A percentile compares a stretch with the other conserved stretches of the same genome.
Evolutionary conservation across 108 stramenopile species (phyloP).

Genomic region (Skeletonema marinoi): DNA sequence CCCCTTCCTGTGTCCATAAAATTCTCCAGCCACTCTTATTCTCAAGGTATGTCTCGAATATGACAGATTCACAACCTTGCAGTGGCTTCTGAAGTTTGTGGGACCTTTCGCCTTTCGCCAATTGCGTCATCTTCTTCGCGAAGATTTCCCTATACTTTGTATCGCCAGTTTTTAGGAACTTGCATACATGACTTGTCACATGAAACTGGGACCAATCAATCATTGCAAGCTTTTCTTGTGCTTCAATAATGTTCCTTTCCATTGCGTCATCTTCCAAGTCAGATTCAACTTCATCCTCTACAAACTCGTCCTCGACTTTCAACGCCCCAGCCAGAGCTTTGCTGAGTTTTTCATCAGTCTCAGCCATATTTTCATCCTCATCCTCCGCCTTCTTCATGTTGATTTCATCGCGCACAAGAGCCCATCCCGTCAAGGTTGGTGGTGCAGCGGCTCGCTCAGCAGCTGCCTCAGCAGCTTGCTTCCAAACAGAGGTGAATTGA

Average conservation of each 20-base stretch:
- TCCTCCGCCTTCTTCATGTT: constrained; percentile 14
- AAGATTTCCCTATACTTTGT: constrained; percentile 52
- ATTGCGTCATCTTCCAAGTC: not conserved
- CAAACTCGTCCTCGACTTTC: not conserved
- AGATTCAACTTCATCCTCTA: not conserved
- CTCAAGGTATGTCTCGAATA: constrained; percentile 63
- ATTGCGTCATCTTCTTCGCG: constrained; percentile 41
- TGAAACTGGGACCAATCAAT: constrained; percentile 29
- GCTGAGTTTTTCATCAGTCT: constrained; percentile 22
- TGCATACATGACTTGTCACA: constrained; percentile 42
- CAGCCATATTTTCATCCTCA: constrained; percentile 11
- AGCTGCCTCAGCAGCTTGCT: not conserved
- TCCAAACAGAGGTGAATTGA: constrained; percentile 17
- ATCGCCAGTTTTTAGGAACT: constrained; percentile 54
- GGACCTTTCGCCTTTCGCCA: constrained; percentile 47
- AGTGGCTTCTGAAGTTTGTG: constrained; percentile 53
- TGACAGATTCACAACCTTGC: constrained; percentile 44
- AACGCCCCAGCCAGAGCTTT: constrained; percentile 18
- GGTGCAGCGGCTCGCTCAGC: not conserved
- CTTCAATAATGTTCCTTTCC: not conserved
- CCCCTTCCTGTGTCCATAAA: constrained; percentile 41
- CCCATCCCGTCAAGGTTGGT: constrained; percentile 7
- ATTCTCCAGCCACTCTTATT: constrained; percentile 55
- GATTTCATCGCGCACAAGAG: constrained; percentile 11
- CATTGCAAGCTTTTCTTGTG: not conserved